Base-by-base conservation (phyloP, 2,329 filamentous ascomycete genomes). In the Alternaria arborescens region DNA sequence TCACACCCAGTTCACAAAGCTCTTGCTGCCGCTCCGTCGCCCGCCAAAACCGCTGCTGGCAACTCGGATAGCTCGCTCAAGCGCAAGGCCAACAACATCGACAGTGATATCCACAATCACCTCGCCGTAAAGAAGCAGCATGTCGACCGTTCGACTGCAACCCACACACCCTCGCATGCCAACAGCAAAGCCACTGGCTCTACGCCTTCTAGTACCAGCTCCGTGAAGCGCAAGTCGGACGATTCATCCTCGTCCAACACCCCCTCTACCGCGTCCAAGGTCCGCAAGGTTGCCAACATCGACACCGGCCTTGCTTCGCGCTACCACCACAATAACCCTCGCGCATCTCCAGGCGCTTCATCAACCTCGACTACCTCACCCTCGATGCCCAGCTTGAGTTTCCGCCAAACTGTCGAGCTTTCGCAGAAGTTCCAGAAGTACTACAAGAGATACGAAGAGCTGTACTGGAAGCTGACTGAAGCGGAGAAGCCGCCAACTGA, bases 361-460 rank as follows among this genome's bases (percentile, higher is more conserved):
- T 77, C 75, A 16, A 73, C 76, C 2, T 71, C 74, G 12, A 73
- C 72, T 28, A 76, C 75, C 18, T 76, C 75, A 12, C 71, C 75
- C 3, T 70, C 77, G 6, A 59, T 76, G 44, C 69, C 73, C 41
- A 75, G 68, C 57, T 63, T 81, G 60, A 78, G 75, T 62, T 82
- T 79, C 74, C 77, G 76, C 24, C 81, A 82, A 66, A 81, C 80
- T 34, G 75, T 84, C 22, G 77, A 80, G 58, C 68, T 83, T 26
- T 82, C 82, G 3, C 79, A 80, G 65, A 80, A 79, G 50, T 89
- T 89, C 74, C 86, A 87, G 70, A 79, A 79, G 54, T 84, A 84
- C 62, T 89, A 89, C 69, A 83, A 83, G 36, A 83, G 82, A 58
- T 89, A 90, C 68, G 82, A 83, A 66, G 76, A 82, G 68, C 73